These are phyloP conservation scores for Linderina pennispora DNA, from an alignment of 192 early-diverging fungal species.

Conservation along the genomic window DNA sequence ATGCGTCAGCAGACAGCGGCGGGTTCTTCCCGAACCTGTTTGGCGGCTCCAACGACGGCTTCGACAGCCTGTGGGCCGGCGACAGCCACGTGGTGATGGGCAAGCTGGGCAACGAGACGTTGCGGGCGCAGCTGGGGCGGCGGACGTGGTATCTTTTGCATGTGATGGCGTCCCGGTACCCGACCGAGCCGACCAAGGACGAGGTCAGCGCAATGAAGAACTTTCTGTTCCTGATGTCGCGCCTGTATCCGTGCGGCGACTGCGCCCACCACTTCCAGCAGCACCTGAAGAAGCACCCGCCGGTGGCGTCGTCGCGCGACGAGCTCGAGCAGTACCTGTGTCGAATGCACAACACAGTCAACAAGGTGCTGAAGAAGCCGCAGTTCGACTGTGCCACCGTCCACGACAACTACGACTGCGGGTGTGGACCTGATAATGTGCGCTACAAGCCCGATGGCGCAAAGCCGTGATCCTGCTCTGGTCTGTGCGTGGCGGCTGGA, in stretches of 20 bases:
- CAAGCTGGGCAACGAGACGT: slow-evolving; percentile 67
- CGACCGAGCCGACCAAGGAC: slow-evolving; percentile 64
- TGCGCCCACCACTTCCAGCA: slow-evolving; percentile 86
- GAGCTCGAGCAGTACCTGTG: slow-evolving; percentile 84
- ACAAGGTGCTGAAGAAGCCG: slow-evolving; percentile 72
- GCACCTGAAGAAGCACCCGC: slow-evolving; percentile 71
- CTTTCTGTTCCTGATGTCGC: slow-evolving; percentile 76
- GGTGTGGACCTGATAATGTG: slow-evolving; percentile 57
- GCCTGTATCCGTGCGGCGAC: slow-evolving; percentile 95
- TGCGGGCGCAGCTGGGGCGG: slow-evolving; percentile 77
- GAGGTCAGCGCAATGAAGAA: slow-evolving; percentile 71
- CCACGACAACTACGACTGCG: slow-evolving; percentile 78
- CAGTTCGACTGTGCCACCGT: slow-evolving; percentile 75
- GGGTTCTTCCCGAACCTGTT: slow-evolving; percentile 27
- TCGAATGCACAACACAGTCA: slow-evolving; percentile 87
- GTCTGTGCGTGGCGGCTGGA: too few species aligned
- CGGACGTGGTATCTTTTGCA: slow-evolving; percentile 90
- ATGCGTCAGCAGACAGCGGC: background rate
- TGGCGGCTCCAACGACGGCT: slow-evolving; percentile 7
- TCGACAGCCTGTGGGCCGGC: slow-evolving; percentile 25
- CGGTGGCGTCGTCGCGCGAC: slow-evolving; percentile 64
- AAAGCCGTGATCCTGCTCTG: too few species aligned
- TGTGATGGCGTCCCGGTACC: slow-evolving; percentile 87
- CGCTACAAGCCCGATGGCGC: slow-evolving; percentile 32
- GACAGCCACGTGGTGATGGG: slow-evolving; percentile 57